Percentiles rank a stretch among this genome's conserved stretches.
Evolutionary conservation across 139 green algal genomes (phyloP).

Genomic region (Pycnococcus provasolii): DNA sequence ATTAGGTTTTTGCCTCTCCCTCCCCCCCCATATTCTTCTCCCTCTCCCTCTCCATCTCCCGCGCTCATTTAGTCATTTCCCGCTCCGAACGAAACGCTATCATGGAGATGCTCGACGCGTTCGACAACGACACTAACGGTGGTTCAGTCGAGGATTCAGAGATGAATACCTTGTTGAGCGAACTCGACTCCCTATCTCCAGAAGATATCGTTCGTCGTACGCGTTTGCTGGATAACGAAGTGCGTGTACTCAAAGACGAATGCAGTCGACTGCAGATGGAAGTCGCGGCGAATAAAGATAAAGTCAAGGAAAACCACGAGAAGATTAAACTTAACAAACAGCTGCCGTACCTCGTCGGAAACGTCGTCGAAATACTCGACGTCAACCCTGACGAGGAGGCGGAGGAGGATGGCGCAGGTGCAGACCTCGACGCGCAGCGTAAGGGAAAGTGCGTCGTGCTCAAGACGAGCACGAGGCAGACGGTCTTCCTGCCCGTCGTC

Average conservation of each 20-base stretch:
- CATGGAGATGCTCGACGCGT: too few relatives aligned
- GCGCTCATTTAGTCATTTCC: too few relatives aligned
- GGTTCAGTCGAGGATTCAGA: too few relatives aligned
- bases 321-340: conserved; percentile 99
- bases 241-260: conserved; percentile 93
- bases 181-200: conserved; percentile 74
- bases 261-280: conserved; percentile 72
- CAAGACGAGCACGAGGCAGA: conserved; percentile 89
- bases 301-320: conserved; percentile 73
- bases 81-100: too few relatives aligned
- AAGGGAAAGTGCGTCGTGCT: conserved; percentile 92
- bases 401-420: conserved; percentile 50
- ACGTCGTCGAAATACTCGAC: conserved; percentile 95
- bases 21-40: too few relatives aligned
- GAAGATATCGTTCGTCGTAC: conserved; percentile 72
- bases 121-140: too few relatives aligned
- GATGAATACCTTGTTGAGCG: conserved; percentile 17
- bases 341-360: conserved; percentile 94
- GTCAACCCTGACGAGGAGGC: conserved; percentile 65
- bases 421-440: conserved; percentile 81
- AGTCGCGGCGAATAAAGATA: conserved; percentile 43
- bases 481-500: conserved; percentile 95
- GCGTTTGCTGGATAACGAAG: conserved; percentile 89
- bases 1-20: too few relatives aligned
- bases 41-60: too few relatives aligned